Evolutionary conservation across 768 basidiomycete genomes (phyloP).

Genomic region (Boletus eberwhitei): DNA sequence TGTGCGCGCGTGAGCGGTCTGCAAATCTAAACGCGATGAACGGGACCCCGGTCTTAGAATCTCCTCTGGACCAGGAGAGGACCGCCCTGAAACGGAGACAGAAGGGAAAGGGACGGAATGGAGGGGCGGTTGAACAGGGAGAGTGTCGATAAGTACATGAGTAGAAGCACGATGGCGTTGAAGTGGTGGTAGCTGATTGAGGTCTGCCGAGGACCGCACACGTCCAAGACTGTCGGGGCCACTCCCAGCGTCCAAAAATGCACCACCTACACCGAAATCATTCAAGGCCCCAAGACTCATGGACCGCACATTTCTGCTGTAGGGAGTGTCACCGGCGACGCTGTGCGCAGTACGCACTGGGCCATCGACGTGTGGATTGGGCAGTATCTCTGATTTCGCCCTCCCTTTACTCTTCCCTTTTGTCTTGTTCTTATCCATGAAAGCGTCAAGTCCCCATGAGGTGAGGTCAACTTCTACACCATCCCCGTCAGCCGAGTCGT

Average conservation of each 20-base stretch:
- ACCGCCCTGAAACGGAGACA: constrained; percentile 43
- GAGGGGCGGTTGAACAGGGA: constrained; percentile 38
- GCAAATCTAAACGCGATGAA: constrained; percentile 32
- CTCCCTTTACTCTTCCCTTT: constrained; percentile 39
- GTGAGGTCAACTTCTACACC: constrained; percentile 74
- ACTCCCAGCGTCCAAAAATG: constrained; percentile 41
- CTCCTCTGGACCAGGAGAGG: constrained; percentile 45
- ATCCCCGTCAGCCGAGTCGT: constrained; percentile 45
- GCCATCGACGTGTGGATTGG: constrained; percentile 41
- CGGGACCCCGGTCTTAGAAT: constrained; percentile 34
- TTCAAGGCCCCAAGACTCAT: constrained; percentile 67
- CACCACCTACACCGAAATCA: constrained; percentile 46
- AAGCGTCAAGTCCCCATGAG: constrained; percentile 80
- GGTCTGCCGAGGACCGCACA: constrained; percentile 59
- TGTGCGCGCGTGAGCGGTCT: constrained; percentile 40
- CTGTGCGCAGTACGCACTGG: constrained; percentile 42
- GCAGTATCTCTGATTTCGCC: constrained; percentile 37
- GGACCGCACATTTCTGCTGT: constrained; percentile 50
- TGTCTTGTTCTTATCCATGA: constrained; percentile 67
- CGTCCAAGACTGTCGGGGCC: constrained; percentile 35
- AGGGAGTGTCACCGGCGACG: constrained; percentile 39
- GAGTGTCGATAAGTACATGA: constrained; percentile 44
- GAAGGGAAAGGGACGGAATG: constrained; percentile 66
- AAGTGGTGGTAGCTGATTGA: constrained; percentile 40
- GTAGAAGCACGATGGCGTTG: constrained; percentile 51